A percentile compares a stretch with the other conserved stretches of the same genome.
Conservation (phyloP, 139 green algal species). For the Bryopsis sp. region DNA sequence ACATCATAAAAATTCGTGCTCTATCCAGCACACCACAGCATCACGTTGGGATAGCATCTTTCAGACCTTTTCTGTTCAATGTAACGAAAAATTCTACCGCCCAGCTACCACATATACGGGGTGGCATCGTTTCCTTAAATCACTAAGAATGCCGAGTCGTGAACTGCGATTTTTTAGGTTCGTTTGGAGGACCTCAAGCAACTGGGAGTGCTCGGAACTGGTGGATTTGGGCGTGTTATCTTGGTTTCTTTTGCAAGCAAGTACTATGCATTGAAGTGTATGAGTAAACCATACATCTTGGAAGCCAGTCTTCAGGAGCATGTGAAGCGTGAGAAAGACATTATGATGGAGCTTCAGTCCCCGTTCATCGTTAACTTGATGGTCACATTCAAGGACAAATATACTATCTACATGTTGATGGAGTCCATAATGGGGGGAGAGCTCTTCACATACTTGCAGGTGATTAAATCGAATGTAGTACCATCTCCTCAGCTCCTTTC, state of each 20-base stretch:
- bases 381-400: slow-evolving; percentile 43
- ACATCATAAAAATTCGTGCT: no score
- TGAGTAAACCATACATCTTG: slow-evolving; percentile 72
- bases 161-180: slow-evolving; percentile 12
- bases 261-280: slow-evolving; percentile 70
- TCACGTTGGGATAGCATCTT: no score
- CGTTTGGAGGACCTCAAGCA: slow-evolving; percentile 48
- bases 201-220: slow-evolving; percentile 64
- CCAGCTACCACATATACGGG: no score
- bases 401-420: slow-evolving; percentile 80
- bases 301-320: slow-evolving; percentile 70
- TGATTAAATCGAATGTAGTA: slow-evolving; percentile 7
- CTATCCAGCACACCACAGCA: no score
- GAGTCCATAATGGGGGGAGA: slow-evolving; percentile 84
- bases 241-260: slow-evolving; percentile 46
- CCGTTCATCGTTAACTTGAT: slow-evolving; percentile 79
- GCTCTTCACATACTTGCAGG: slow-evolving; percentile 85
- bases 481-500: background rate
- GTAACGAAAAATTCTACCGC: no score
- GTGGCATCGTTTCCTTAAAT: slow-evolving; percentile 12
- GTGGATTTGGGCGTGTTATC: slow-evolving; percentile 78
- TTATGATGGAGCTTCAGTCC: slow-evolving; percentile 62
- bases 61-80: no score
- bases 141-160: background rate
- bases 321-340: slow-evolving; percentile 71